Evolutionary conservation across 371 early-diverging fungal species (phyloP), one percentile per base, ranked within the genome.

Genomic region (Mortierella sp.): DNA sequence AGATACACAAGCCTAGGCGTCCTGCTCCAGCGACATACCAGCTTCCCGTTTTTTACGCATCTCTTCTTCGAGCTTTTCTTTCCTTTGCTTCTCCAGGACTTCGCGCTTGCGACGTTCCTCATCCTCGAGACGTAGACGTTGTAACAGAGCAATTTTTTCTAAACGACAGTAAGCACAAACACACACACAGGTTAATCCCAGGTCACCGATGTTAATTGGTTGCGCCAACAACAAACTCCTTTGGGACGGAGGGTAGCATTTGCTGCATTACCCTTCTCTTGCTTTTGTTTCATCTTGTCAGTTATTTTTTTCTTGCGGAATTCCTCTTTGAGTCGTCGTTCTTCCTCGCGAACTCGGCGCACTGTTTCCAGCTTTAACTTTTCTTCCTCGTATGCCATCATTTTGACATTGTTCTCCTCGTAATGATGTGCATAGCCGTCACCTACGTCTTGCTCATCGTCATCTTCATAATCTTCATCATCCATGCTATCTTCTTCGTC

Each of bases 11-110:
- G 53, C 8, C 16, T 22, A 40, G 38, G 52, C 9, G 48, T 24
- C 15, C 53, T 55, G 24, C 15, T 22, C 41, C 16, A 60, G n/a
- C 15, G 57, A 65, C 69, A 38, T 72, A 81, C 82, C 82, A 60
- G 82, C 82, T 50, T 81, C 82, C 32, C 82, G 82, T 33, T 81
- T 81, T 70, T 72, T 72, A 50, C 82, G 82, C 76, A 81, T 75
- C 63, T 81, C 83, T 45, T 77, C 72, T 33, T 77, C 83, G 16
- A 74, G 78, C 40, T 55, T 74, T 58, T 83, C 75, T 22, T 65
- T 63, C 21, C 74, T 53, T 45, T 77, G 69, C 58, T 71, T 70
- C 43, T 83, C 78, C 63, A 65, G 63, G 15, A 64, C 69, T 36
- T 83, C 83, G 4, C 71, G 70, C 52, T 70, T 83, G 16, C 77